phyloP scores from a whole-genome alignment of 352 stramenopile genomes.

The Phytopythium aichiense region DNA sequence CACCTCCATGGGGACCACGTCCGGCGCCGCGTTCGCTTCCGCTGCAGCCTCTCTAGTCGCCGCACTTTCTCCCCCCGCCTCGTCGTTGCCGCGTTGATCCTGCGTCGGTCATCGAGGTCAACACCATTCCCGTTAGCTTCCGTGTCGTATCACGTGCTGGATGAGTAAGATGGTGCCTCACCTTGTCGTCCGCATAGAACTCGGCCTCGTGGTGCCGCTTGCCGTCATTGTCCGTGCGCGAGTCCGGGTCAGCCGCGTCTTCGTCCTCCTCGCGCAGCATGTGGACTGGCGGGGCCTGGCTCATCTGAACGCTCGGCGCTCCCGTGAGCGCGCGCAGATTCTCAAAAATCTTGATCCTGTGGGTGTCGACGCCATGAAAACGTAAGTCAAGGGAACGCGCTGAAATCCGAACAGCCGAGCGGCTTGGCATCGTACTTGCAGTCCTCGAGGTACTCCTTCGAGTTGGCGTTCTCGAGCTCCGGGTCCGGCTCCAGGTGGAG shows the following conservation, averaged over 20 bases:
- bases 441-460: constrained; percentile 77
- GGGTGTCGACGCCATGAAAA: background rate
- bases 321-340: constrained; percentile 68
- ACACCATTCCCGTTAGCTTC: background rate
- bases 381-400: background rate
- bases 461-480: constrained; percentile 80
- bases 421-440: constrained; percentile 56
- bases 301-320: constrained; percentile 83
- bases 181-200: constrained; percentile 81
- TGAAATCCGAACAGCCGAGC: background rate
- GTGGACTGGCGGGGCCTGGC: constrained; percentile 53
- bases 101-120: constrained; percentile 5
- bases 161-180: background rate
- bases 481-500: constrained; percentile 75
- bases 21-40: constrained; percentile 47
- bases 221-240: constrained; percentile 68
- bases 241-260: constrained; percentile 61
- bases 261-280: constrained; percentile 82
- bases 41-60: constrained; percentile 18
- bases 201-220: constrained; percentile 77
- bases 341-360: constrained; percentile 82
- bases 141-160: background rate
- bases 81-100: constrained; percentile 57
- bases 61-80: constrained; percentile 28
- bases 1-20: constrained; percentile 75